Evolutionary conservation across 2,329 filamentous ascomycete genomes (phyloP).

Genomic region (Cladosporium halotolerans): DNA sequence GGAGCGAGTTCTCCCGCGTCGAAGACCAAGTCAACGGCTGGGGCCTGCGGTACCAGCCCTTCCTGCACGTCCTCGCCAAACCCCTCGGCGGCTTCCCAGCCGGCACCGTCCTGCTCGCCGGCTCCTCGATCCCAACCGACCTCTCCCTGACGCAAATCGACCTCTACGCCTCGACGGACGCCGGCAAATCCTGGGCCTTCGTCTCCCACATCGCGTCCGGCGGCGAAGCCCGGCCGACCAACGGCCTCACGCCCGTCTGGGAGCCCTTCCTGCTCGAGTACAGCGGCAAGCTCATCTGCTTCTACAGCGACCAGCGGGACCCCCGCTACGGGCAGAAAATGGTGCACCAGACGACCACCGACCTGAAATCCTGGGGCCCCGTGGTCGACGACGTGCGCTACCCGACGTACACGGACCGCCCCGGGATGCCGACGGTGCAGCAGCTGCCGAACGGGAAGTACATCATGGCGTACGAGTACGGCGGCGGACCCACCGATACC

Average conservation of each 20-base stretch:
- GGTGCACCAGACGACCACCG: constrained; percentile 56
- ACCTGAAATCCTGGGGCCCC: constrained; percentile 56
- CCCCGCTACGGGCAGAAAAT: constrained; percentile 61
- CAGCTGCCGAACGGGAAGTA: constrained; percentile 40
- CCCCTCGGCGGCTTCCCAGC: constrained; percentile 50
- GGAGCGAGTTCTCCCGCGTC: constrained; percentile 63
- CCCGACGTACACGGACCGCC: constrained; percentile 55
- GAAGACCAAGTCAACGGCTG: constrained; percentile 55
- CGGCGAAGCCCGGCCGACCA: constrained; percentile 57
- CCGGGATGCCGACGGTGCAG: constrained; percentile 59
- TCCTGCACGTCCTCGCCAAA: constrained; percentile 55
- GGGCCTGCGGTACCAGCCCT: constrained; percentile 61
- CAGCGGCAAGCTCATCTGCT: constrained; percentile 55
- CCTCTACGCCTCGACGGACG: constrained; percentile 57
- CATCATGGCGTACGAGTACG: constrained; percentile 60
- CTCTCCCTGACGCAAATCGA: constrained; percentile 59
- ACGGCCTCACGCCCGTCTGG: constrained; percentile 65
- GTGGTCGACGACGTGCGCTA: constrained; percentile 59
- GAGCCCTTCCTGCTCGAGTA: constrained; percentile 60
- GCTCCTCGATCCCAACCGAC: constrained; percentile 51
- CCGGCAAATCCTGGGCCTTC: constrained; percentile 54
- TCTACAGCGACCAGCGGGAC: constrained; percentile 67
- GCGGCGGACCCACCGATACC: constrained; percentile 41
- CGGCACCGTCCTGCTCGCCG: constrained; percentile 56
- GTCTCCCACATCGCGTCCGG: constrained; percentile 60